Evolutionary conservation across 2,329 filamentous ascomycete genomes (phyloP), one percentile per base, ranked within the genome.

Genomic region (Beauveria caledonica): DNA sequence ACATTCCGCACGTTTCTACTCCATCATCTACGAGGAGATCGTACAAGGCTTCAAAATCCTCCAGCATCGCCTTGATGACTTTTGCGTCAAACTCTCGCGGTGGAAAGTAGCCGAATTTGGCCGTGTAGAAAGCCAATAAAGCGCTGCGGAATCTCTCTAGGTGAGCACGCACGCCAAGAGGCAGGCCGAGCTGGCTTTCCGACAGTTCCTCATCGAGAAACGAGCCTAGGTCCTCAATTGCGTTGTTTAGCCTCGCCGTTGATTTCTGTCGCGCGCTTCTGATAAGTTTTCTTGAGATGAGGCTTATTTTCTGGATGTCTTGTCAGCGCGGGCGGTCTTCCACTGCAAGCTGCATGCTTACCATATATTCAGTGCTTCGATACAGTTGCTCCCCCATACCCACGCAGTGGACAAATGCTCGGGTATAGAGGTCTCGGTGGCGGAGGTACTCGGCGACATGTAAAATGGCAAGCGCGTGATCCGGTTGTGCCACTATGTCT

Each of bases 371-470:
- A 1, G 79, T 70, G 64, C 80, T 82, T 6, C 73, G 67, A 45
- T 78, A 75, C 5, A 92, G 63, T 27, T 76, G 76, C 21, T 88
- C 83, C 62, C 81, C 82, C 89, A 93, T 92, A 48, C 89, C 90
- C 40, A 88, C 86, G 68, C 89, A 91, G 68, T 94, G 90, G 15
- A 83, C 80, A 71, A 92, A 91, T 0, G 89, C 86, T 67, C 89
- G 82, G 11, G 86, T 80, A 77, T 90, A 93, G 13, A 90, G 72
- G n/a, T 84, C 79, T 58, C 76, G 77, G 27, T 88, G 72, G 56
- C 82, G 80, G 64, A 86, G 86, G 23, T 79, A 75, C 67, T 93
- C 89, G 2, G 88, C 85, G 48, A 91, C 79, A 55, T 82, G 81
- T 13, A 93, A 73, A 49, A 86, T 76, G 0, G 86, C 88, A 42